These are phyloP conservation scores for Annulohypoxylon moriforme DNA, from an alignment of 495 filamentous ascomycete genomes.

Conservation along the genomic window DNA sequence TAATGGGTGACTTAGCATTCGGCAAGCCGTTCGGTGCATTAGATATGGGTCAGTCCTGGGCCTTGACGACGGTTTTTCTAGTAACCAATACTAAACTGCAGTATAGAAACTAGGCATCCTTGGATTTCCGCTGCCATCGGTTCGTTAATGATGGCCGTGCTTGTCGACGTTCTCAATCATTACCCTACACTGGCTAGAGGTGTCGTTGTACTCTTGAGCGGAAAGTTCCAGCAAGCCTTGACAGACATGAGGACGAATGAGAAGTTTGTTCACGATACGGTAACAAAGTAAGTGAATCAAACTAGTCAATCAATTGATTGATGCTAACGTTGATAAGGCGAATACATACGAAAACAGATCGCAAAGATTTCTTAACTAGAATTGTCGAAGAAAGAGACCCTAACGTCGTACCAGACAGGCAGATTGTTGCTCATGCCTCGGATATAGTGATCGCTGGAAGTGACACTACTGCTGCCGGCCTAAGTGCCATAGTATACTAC, in stretches of 20 bases:
- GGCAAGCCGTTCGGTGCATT: slow-evolving; percentile 62
- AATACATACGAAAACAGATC: slow-evolving; percentile 17
- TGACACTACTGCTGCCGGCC: slow-evolving; percentile 59
- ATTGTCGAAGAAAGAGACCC: slow-evolving; percentile 37
- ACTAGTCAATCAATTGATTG: not conserved
- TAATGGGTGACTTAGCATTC: slow-evolving; percentile 61
- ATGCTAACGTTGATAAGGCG: slow-evolving; percentile 21
- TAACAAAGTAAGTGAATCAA: slow-evolving; percentile 35
- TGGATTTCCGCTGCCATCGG: slow-evolving; percentile 56
- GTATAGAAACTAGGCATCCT: slow-evolving; percentile 48
- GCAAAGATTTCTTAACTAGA: slow-evolving; percentile 40
- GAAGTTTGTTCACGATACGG: slow-evolving; percentile 22
- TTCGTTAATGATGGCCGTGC: slow-evolving; percentile 49
- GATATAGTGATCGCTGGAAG: slow-evolving; percentile 56
- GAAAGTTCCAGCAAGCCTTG: slow-evolving; percentile 10
- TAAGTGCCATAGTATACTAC: slow-evolving; percentile 54
- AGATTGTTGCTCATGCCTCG: slow-evolving; percentile 44
- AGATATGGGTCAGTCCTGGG: slow-evolving; percentile 44
- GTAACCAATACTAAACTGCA: not conserved
- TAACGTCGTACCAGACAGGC: slow-evolving; percentile 27
- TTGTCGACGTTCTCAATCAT: slow-evolving; percentile 18
- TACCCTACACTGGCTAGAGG: slow-evolving; percentile 6
- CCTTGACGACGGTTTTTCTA: not conserved
- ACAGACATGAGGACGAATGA: slow-evolving; percentile 30
- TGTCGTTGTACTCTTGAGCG: slow-evolving; percentile 13